These are phyloP conservation scores for Colletotrichum brevisporum DNA, from an alignment of 2,329 filamentous ascomycete genomes.

Conservation along the genomic window DNA sequence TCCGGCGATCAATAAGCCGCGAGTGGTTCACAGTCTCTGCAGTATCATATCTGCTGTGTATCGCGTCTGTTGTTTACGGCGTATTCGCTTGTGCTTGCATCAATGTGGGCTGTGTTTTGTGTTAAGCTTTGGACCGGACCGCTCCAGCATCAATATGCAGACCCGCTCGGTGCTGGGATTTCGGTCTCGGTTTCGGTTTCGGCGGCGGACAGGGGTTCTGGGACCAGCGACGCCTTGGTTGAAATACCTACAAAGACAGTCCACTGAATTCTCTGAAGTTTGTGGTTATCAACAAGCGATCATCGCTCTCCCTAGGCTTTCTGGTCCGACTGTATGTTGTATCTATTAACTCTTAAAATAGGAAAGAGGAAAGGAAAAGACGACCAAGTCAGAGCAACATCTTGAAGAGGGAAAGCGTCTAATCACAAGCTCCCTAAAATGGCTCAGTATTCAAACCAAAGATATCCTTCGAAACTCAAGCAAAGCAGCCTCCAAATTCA, in stretches of 20 bases:
- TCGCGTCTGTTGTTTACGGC: background rate
- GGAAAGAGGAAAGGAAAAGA: too few species aligned
- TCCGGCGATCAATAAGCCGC: background rate
- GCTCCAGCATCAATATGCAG: background rate
- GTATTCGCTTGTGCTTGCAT: background rate
- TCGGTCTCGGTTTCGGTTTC: conserved; percentile 29
- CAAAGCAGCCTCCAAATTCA: too few species aligned
- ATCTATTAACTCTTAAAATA: too few species aligned
- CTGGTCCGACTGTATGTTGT: too few species aligned
- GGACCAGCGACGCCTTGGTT: background rate
- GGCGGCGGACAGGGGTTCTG: background rate
- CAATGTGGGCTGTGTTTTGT: conserved; percentile 5
- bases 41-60: background rate
- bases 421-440: too few species aligned
- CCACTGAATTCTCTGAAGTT: too few species aligned
- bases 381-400: too few species aligned
- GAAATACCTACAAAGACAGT: background rate
- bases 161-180: background rate
- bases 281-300: too few species aligned
- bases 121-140: conserved; percentile 4
- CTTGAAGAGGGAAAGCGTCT: too few species aligned
- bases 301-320: too few species aligned
- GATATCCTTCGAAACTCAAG: too few species aligned
- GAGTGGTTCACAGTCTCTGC: background rate
- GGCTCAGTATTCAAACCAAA: too few species aligned